Evolutionary conservation across 2,329 filamentous ascomycete genomes (phyloP), one percentile per base, ranked within the genome.

Genomic region (Fusarium caatingaense): DNA sequence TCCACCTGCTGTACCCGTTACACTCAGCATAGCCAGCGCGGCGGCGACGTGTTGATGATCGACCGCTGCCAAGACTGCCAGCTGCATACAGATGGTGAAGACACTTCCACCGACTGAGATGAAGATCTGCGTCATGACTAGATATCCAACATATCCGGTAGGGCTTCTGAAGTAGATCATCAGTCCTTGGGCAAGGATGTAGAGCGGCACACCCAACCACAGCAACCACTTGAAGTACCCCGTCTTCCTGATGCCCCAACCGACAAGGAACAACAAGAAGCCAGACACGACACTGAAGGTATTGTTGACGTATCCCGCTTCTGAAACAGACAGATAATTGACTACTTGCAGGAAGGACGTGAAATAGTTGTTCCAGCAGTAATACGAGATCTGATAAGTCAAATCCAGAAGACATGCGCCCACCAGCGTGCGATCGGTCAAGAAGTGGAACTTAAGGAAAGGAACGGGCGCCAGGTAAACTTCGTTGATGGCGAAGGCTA

Each of bases 271-370:
- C 6, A 84, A 75, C 44, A 83, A 81, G 37, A 89, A 81, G 10
- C 83, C 79, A 0, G 81, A 86, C 4, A 87, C 86, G 0, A 88
- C 80, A 15, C 79, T 80, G 66, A 85, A 87, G 2, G 84, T 87
- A 60, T 82, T 83, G 64, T 71, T 76, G 41, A 87, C 79, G 50
- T 86, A 87, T 2, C 80, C 81, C 2, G 84, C 81, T 32, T 84
- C 68, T 1, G 83, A 76, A 2, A 85, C 69, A 8, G 69, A 74
- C 3, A 84, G 72, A 45, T 81, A 80, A 55, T 83, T 77, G 25
- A 89, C 82, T 0, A 87, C 84, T 60, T 88, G 82, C 0, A 90
- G 79, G 51, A 86, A 88, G 0, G 87, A 89, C 2, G 82, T 83
- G 60, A 86, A 86, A 74, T 87, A 89, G 57, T 80, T 82, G 73